Base-by-base conservation (phyloP, 805 yeast genomes). In the Kodamaea sagamina region DNA sequence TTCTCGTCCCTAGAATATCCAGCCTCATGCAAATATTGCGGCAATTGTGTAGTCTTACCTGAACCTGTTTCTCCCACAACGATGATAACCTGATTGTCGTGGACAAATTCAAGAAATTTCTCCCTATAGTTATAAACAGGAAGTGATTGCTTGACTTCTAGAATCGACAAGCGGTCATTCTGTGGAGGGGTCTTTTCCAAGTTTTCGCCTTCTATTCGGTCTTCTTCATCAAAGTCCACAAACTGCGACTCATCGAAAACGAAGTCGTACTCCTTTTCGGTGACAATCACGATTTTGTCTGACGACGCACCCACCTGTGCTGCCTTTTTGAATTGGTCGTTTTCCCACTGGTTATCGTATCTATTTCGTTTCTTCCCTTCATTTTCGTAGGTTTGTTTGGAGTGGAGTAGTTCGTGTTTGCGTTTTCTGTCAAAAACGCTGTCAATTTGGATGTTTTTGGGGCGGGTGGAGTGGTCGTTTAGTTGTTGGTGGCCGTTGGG, bases 21-120 rank as follows among this genome's bases (percentile, higher is more conserved):
- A 16, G 85, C 90, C 54, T 89, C 96, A 45, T 79, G 78, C 9
- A 90, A 65, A 56, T 82, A 90, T 55, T 90, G 97, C 0, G 97
- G 97, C 7, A 90, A 60, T 61, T 90, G 97, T 0, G 97, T 90
- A 0, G 97, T 90, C 57, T 90, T 90, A 55, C 97, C 97, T 0
- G 97, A 89, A 35, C 97, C 95, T 0, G 95, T 86, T 58, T 86
- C 95, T 45, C 95, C 95, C 29, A 86, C 92, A 24, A 86, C 79
- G 32, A 86, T 81, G 27, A 86, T 52, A 0, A 84, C 81, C 58
- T 87, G 96, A 52, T 84, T 74, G 19, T 75, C 66, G 17, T 63
- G 59, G 7, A 90, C 74, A 0, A 87, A 82, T 0, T 72, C 68
- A 22, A 90, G 61, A 12, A 90, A 72, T 25, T 78, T 73, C 2